A percentile compares a stretch with the other conserved stretches of the same genome.
Evolutionary conservation across 2,329 filamentous ascomycete species (phyloP).

Genomic region (Didymosphaeria variabile): DNA sequence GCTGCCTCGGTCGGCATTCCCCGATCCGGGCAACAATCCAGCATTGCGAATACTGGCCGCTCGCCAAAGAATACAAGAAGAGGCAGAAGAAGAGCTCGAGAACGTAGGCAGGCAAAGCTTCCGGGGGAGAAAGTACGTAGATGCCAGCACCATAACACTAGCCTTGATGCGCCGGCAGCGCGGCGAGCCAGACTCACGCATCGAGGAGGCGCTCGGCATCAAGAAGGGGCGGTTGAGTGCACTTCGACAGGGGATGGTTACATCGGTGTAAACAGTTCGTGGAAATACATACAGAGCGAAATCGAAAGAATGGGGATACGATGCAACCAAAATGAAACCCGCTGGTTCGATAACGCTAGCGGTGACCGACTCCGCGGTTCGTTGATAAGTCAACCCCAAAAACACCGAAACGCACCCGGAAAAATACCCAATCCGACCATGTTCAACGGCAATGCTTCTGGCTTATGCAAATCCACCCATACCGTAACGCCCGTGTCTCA

Average conservation of each 20-base stretch:
- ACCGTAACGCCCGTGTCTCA: conserved; percentile 27
- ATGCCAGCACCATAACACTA: conserved; percentile 53
- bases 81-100: conserved; percentile 64
- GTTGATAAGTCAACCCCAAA: background rate
- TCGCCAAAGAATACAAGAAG: conserved; percentile 59
- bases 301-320: conserved; percentile 30
- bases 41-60: conserved; percentile 63
- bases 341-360: background rate
- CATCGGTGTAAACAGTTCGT: conserved; percentile 29
- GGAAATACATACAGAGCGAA: conserved; percentile 10
- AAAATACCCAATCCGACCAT: conserved; percentile 6
- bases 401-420: conserved; percentile 14
- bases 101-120: conserved; percentile 53
- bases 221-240: conserved; percentile 43
- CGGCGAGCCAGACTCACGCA: conserved; percentile 41
- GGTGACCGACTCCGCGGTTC: conserved; percentile 17
- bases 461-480: conserved; percentile 23
- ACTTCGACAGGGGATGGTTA: conserved; percentile 36
- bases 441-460: conserved; percentile 25
- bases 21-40: conserved; percentile 58
- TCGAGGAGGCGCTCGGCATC: conserved; percentile 44
- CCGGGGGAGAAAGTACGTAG: conserved; percentile 55
- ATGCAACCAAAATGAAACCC: conserved; percentile 17
- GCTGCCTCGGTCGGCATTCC: conserved; percentile 41
- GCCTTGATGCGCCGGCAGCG: conserved; percentile 43